Evolutionary conservation across 768 basidiomycete genomes (phyloP).

Genomic region (Lentinus tigrinus): DNA sequence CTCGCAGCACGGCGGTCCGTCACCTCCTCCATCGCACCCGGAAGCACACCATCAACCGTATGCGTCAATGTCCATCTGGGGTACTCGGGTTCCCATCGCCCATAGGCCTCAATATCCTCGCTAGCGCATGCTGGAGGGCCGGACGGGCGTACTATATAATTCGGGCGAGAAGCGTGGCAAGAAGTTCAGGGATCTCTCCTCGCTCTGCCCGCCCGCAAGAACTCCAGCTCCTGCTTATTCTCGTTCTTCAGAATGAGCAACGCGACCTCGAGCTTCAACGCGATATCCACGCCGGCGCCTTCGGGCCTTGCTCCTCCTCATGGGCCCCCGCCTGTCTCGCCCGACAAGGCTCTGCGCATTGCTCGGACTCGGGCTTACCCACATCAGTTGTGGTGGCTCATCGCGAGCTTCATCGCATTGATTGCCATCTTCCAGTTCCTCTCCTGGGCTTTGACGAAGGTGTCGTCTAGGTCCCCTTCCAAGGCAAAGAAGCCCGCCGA

Average conservation of each 20-base stretch:
- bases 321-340: neutral
- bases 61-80: neutral
- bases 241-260: neutral
- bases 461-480: neutral
- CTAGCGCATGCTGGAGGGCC: neutral
- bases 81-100: slow-evolving; percentile 1
- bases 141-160: neutral
- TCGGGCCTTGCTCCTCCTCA: neutral
- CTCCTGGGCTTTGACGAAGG: slow-evolving; percentile 15
- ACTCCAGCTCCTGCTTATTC: neutral
- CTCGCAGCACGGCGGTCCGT: slow-evolving; percentile 5
- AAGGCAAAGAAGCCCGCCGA: neutral
- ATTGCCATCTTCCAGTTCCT: slow-evolving; percentile 36
- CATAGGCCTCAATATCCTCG: neutral
- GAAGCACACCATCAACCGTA: neutral
- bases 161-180: neutral
- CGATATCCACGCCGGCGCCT: neutral
- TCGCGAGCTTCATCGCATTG: slow-evolving; percentile 42
- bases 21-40: slow-evolving; percentile 1
- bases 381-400: slow-evolving; percentile 41
- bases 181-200: neutral
- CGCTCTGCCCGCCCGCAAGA: neutral
- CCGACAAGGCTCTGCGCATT: slow-evolving; percentile 1
- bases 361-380: slow-evolving; percentile 31
- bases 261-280: neutral